These are phyloP conservation scores for Mentha longifolia DNA, from an alignment of 257 asterid genomes.

Conservation along the genomic window DNA sequence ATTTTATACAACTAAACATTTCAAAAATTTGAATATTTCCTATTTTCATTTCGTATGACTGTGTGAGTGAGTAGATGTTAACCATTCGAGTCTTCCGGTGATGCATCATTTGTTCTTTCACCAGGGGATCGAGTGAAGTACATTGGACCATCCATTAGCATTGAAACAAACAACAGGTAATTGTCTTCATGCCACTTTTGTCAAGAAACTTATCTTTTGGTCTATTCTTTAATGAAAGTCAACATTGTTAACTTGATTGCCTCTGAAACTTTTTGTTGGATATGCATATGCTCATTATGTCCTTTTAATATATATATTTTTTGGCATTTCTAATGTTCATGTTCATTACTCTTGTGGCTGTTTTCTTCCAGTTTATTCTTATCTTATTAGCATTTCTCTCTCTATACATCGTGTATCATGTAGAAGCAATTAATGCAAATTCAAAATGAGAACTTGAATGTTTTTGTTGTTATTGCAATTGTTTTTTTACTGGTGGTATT, in stretches of 20 bases:
- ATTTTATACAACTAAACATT: background rate
- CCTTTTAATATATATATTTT: background rate
- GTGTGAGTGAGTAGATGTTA: conserved; percentile 14
- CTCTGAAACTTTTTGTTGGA: background rate
- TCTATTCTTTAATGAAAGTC: conserved; percentile 10
- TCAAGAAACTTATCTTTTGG: conserved; percentile 8
- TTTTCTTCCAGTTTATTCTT: conserved; percentile 17
- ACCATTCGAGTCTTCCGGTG: conserved; percentile 26
- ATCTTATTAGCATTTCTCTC: conserved; percentile 1
- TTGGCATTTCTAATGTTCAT: conserved; percentile 22
- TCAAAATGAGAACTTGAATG: conserved; percentile 18
- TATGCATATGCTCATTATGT: conserved; percentile 31
- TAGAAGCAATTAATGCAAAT: conserved; percentile 14
- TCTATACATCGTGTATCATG: conserved; percentile 24
- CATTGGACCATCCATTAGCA: conserved; percentile 63
- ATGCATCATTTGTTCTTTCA: conserved; percentile 37
- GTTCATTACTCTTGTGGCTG: conserved; percentile 19
- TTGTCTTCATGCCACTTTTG: conserved; percentile 32
- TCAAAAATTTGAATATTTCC: conserved; percentile 3
- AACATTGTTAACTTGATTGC: conserved; percentile 27
- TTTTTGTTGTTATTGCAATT: conserved; percentile 10
- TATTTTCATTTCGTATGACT: background rate
- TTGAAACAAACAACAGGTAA: conserved; percentile 79
- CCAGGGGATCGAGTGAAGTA: conserved; percentile 97
- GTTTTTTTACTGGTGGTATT: conserved; percentile 3